Percentiles rank a stretch among this genome's conserved stretches.
Evolutionary conservation across 164 flowering plant species (phyloP).

Genomic region (Macadamia tetraphylla): DNA sequence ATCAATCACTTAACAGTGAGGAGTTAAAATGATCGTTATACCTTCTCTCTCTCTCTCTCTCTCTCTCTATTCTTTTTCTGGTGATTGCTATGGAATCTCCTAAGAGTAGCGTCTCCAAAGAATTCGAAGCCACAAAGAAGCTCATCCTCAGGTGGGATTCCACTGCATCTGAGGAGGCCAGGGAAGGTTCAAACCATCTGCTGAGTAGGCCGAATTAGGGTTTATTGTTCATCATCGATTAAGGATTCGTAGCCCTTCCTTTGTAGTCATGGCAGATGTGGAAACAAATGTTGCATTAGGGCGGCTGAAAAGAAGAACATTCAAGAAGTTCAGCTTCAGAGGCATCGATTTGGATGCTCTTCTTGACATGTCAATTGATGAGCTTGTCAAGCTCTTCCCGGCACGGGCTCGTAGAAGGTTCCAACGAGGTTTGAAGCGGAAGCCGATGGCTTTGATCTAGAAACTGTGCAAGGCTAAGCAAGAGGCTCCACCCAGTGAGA

Average conservation of each 20-base stretch:
- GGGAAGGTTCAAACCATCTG: not conserved
- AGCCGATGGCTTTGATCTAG: not conserved
- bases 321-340: constrained; percentile 28
- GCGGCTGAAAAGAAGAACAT: constrained; percentile 28
- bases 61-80: too few species aligned
- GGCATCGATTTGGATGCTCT: constrained; percentile 32
- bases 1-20: too few species aligned
- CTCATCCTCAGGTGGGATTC: too few species aligned
- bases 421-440: not conserved
- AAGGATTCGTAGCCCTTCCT: not conserved
- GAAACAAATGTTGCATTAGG: constrained; percentile 20
- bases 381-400: constrained; percentile 29
- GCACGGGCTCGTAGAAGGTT: constrained; percentile 29
- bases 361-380: constrained; percentile 28
- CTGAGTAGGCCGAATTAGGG: too few species aligned
- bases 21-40: too few species aligned
- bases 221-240: not conserved
- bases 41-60: too few species aligned
- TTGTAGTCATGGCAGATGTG: constrained; percentile 9
- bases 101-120: too few species aligned
- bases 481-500: constrained; percentile 54
- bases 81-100: too few species aligned
- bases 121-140: too few species aligned
- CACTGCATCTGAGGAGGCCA: too few species aligned
- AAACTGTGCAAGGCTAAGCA: constrained; percentile 26